phyloP scores from a whole-genome alignment of 1,284 basidiomycete species.

The Meira nashicola region DNA sequence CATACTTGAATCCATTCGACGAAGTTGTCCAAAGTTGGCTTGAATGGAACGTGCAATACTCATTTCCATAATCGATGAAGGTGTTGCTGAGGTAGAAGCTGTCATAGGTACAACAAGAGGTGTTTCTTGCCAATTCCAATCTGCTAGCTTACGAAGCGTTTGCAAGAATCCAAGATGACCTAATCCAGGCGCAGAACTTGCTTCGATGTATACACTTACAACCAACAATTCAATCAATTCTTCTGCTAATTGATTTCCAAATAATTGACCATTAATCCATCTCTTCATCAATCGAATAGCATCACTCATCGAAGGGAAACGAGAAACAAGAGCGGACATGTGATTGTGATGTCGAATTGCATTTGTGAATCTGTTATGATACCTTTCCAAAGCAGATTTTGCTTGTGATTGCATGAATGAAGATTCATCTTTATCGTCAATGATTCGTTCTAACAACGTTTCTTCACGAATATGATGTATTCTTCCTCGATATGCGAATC shows the following conservation, averaged over 20 bases:
- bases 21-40: slow-evolving; percentile 53
- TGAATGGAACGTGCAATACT: slow-evolving; percentile 59
- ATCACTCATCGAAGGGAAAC: slow-evolving; percentile 71
- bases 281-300: slow-evolving; percentile 84
- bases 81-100: slow-evolving; percentile 45
- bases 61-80: slow-evolving; percentile 59
- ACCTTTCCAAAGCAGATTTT: slow-evolving; percentile 64
- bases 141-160: slow-evolving; percentile 68
- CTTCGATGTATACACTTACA: slow-evolving; percentile 60
- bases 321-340: slow-evolving; percentile 73
- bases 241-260: slow-evolving; percentile 64
- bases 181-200: slow-evolving; percentile 54
- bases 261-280: slow-evolving; percentile 87
- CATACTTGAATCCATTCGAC: slow-evolving; percentile 49
- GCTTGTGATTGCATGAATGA: slow-evolving; percentile 58
- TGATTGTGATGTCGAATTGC: slow-evolving; percentile 79
- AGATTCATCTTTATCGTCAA: slow-evolving; percentile 54
- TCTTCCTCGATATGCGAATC: slow-evolving; percentile 78
- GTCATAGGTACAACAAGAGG: slow-evolving; percentile 58
- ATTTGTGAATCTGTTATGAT: slow-evolving; percentile 69
- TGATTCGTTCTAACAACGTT: slow-evolving; percentile 68
- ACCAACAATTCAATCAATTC: slow-evolving; percentile 82
- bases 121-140: slow-evolving; percentile 69
- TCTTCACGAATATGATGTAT: slow-evolving; percentile 86
- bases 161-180: slow-evolving; percentile 69